Percentiles rank a stretch among this genome's conserved stretches.
These are phyloP conservation scores for Globisporangium yorkense DNA, from an alignment of 352 stramenopile species.

Conservation along the genomic window DNA sequence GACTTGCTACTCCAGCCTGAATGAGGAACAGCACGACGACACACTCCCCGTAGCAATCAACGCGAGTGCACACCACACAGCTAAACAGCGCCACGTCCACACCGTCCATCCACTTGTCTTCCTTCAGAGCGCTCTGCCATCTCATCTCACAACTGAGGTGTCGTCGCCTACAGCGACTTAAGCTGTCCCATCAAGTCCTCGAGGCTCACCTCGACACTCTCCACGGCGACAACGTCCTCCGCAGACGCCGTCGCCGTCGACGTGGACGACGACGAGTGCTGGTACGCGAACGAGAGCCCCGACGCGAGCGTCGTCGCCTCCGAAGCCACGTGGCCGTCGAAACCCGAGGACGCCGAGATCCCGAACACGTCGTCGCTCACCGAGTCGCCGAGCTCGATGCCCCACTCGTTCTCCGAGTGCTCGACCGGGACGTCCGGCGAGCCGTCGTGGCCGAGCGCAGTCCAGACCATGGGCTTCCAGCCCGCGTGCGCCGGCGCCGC, in stretches of 20 bases:
- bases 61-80: neutral
- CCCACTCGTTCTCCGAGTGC: slow-evolving; percentile 85
- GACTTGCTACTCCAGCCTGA: slow-evolving; percentile 18
- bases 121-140: neutral
- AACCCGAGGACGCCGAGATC: slow-evolving; percentile 1
- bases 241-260: slow-evolving; percentile 4
- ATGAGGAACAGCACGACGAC: neutral
- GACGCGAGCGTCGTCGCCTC: slow-evolving; percentile 27
- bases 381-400: slow-evolving; percentile 55
- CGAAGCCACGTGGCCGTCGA: slow-evolving; percentile 4
- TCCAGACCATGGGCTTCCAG: slow-evolving; percentile 77
- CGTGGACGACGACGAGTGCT: slow-evolving; percentile 18
- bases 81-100: neutral
- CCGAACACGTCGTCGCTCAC: neutral
- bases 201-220: slow-evolving; percentile 42
- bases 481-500: slow-evolving; percentile 25
- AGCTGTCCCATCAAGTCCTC: slow-evolving; percentile 80
- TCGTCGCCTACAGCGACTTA: slow-evolving; percentile 43
- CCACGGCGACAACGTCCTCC: slow-evolving; percentile 10
- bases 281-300: slow-evolving; percentile 58
- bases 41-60: neutral
- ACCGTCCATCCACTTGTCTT: neutral
- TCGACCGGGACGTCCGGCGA: slow-evolving; percentile 37
- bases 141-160: neutral
- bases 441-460: slow-evolving; percentile 46